Conservation (phyloP, 2,329 filamentous ascomycete genomes). For the Colletotrichum sp. region DNA sequence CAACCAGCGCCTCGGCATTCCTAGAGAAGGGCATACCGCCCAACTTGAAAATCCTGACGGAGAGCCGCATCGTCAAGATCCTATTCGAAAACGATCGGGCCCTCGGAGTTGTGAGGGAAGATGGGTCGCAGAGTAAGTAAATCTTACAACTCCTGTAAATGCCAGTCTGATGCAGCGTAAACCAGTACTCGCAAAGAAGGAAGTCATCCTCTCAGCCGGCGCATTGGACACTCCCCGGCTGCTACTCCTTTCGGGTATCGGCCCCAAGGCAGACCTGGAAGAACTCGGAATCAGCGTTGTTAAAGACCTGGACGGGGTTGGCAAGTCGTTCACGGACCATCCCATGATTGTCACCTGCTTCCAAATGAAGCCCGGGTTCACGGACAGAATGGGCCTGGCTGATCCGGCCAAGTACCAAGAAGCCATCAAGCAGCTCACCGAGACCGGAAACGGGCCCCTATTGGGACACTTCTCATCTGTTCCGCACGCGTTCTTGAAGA, state of each 20-base stretch:
- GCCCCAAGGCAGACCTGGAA: not conserved
- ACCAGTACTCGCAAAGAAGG: slow-evolving; percentile 53
- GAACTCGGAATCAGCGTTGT: not conserved
- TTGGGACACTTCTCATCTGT: slow-evolving; percentile 2
- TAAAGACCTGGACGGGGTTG: not conserved
- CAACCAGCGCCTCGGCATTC: slow-evolving; percentile 8
- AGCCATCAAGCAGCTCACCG: not conserved
- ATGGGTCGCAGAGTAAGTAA: not conserved
- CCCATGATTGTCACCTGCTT: slow-evolving; percentile 11
- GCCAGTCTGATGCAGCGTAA: rapidly evolving
- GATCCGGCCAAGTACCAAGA: not conserved
- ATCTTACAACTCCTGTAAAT: rapidly evolving
- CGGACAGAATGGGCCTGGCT: not conserved
- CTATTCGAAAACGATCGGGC: slow-evolving; percentile 73
- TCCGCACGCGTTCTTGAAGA: slow-evolving; percentile 12
- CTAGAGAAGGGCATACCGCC: slow-evolving; percentile 30
- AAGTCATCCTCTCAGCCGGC: slow-evolving; percentile 71
- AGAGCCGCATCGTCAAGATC: slow-evolving; percentile 85
- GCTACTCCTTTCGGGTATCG: slow-evolving; percentile 22
- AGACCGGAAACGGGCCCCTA: not conserved
- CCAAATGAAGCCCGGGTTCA: slow-evolving; percentile 10
- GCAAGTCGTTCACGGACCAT: slow-evolving; percentile 22
- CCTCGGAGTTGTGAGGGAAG: slow-evolving; percentile 50
- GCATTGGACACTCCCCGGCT: slow-evolving; percentile 66
- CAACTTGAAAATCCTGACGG: slow-evolving; percentile 85